Evolutionary conservation across 2,329 filamentous ascomycete species (phyloP).

Genomic region (Thermoascus crustaceus): DNA sequence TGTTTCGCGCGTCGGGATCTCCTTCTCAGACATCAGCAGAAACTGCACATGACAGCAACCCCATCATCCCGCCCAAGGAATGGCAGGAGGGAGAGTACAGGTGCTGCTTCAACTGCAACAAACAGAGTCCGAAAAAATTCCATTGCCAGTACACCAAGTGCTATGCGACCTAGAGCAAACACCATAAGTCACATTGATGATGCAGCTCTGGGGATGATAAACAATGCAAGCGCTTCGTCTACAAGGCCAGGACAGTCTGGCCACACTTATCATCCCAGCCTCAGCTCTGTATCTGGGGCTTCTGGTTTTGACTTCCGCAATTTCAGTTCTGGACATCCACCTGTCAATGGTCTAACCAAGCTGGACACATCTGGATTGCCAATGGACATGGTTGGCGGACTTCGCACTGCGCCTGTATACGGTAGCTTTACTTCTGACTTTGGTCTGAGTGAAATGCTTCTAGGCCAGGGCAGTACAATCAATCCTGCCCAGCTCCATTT

Average conservation of each 20-base stretch:
- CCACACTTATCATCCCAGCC: constrained; percentile 65
- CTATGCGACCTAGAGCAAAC: constrained; percentile 83
- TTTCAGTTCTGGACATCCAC: constrained; percentile 46
- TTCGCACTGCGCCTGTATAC: constrained; percentile 71
- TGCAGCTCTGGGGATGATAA: constrained; percentile 58
- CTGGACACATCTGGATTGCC: constrained; percentile 69
- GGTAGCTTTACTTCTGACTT: constrained; percentile 59
- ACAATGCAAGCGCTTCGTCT: constrained; percentile 18
- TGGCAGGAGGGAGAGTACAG: constrained; percentile 75
- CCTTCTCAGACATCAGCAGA: constrained; percentile 91
- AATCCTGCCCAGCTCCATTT: constrained; percentile 70
- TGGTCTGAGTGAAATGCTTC: constrained; percentile 62
- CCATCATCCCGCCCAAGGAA: constrained; percentile 80
- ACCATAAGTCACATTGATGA: constrained; percentile 92
- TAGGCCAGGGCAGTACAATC: constrained; percentile 55
- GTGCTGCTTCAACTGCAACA: constrained; percentile 57
- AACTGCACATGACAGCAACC: constrained; percentile 87
- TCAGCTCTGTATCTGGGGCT: constrained; percentile 54
- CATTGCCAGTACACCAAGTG: constrained; percentile 53
- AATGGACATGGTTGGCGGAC: constrained; percentile 57
- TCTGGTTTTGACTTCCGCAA: constrained; percentile 58
- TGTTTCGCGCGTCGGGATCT: constrained; percentile 93
- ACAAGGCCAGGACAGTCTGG: constrained; percentile 26
- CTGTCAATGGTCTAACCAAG: constrained; percentile 65
- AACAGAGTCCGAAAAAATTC: constrained; percentile 88